A percentile compares a stretch with the other conserved stretches of the same genome.
Evolutionary conservation across 1,139 yeast genomes (phyloP).

Genomic region (Pichia kudriavzevii): DNA sequence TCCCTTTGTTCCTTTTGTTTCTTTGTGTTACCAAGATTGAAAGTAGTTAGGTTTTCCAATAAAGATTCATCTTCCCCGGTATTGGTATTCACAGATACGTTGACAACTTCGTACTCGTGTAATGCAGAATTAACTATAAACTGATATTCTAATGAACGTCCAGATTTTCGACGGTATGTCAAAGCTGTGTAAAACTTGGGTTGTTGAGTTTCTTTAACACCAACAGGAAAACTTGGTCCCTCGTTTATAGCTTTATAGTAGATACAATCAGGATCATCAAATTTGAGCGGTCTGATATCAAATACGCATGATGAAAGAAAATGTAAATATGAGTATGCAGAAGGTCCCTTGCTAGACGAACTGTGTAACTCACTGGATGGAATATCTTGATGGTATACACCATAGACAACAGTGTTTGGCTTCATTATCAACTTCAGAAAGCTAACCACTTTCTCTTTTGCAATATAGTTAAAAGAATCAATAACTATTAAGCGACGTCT

Average conservation of each 20-base stretch:
- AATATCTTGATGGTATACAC: conserved; percentile 51
- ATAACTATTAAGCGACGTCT: conserved; percentile 45
- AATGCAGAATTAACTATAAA: conserved; percentile 43
- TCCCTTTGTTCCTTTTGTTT: conserved; percentile 75
- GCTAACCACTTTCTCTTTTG: conserved; percentile 39
- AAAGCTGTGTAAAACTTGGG: conserved; percentile 41
- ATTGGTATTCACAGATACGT: conserved; percentile 25
- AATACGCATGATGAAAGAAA: conserved; percentile 70
- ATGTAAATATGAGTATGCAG: conserved; percentile 30
- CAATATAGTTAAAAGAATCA: conserved; percentile 58
- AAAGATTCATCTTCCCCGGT: conserved; percentile 38
- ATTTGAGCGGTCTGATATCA: conserved; percentile 40
- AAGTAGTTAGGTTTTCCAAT: conserved; percentile 73
- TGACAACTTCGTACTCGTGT: conserved; percentile 40
- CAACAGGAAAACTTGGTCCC: conserved; percentile 36
- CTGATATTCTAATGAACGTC: conserved; percentile 57
- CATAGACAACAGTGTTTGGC: conserved; percentile 50
- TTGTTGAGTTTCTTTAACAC: conserved; percentile 35
- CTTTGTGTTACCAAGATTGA: conserved; percentile 67
- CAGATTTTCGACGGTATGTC: conserved; percentile 74
- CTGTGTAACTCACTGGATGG: too few species aligned
- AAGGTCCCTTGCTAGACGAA: conserved; percentile 11
- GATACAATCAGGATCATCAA: conserved; percentile 40
- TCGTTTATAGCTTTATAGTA: conserved; percentile 31
- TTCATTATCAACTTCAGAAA: conserved; percentile 50